Base-by-base conservation (phyloP, 257 asterid genomes). In the Solanum appendiculatum region DNA sequence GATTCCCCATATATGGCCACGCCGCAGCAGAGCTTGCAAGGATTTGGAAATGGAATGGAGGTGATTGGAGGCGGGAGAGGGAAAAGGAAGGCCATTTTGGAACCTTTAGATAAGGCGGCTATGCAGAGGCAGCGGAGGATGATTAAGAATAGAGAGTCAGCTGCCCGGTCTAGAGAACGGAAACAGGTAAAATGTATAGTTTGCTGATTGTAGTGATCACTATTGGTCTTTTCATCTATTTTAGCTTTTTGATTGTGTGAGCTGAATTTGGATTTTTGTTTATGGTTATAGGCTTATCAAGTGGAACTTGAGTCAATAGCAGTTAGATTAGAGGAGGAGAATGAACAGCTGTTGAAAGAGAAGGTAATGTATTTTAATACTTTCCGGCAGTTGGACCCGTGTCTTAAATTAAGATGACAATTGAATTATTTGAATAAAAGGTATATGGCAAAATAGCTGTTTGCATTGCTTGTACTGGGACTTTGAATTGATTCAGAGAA, bases 111-210 rank as follows among this genome's bases (percentile, higher is more conserved):
- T 91, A 97, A 90, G 92, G 97, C 93, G 6, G 90, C 90, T 39
- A 60, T 75, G 60, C 93, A 90, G 89, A 88, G 92, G 74, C 93
- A 95, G 64, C 91, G 93, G 91, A 94, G 99, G 93, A 97, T 97
- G 99, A 97, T 97, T 81, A 97, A 97, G 95, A 97, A 95, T 86
- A 92, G 99, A 90, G 99, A 95, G 91, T 95, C 99, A 51, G 99
- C 99, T 7, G 99, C 99, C 0, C 93, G 99, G 91, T 97, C 99
- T 29, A 93, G 99, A 87, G 99, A 95, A 93, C 96, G 99, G 64
- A 97, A 97, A 91, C 99, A 95, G 99, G 99, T 95, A 70, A 54
- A 89, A 74, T 33, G 36, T 86, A 78, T 25, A 21, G 54, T 83
- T 42, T 39, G 68, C 33, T 63, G 14, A 25, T 83, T 42, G 20